Percentiles rank a stretch among this genome's conserved stretches.
Conservation (phyloP, 2,329 filamentous ascomycete species). For the Penicillium aurantiogriseum region DNA sequence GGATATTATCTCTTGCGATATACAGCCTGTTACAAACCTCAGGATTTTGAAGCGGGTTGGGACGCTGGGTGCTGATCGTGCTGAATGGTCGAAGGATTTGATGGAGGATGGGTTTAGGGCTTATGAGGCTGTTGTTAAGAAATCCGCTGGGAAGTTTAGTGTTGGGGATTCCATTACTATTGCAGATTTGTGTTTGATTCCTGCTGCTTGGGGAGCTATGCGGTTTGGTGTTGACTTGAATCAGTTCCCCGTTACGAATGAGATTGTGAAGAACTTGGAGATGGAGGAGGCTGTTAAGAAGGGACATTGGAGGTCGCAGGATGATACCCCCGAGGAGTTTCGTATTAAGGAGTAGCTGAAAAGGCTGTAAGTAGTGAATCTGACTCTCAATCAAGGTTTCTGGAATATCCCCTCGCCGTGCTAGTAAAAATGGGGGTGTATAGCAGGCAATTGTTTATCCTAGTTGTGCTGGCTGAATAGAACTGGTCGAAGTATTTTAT, state of each 20-base stretch:
- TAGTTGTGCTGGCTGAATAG: neutral
- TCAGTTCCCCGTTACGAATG: constrained; percentile 49
- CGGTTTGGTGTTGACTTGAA: constrained; percentile 55
- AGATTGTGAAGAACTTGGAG: constrained; percentile 49
- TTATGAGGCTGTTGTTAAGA: constrained; percentile 50
- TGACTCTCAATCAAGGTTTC: too few species aligned
- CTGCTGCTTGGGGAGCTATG: constrained; percentile 58
- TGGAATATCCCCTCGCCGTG: neutral
- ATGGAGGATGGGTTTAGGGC: constrained; percentile 56
- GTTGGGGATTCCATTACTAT: constrained; percentile 57
- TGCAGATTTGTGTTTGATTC: constrained; percentile 59
- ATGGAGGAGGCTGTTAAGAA: constrained; percentile 51
- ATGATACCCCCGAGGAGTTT: constrained; percentile 53
- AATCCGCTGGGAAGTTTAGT: constrained; percentile 50
- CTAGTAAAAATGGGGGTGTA: neutral
- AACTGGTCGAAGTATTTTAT: constrained; percentile 1
- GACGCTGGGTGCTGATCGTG: constrained; percentile 44
- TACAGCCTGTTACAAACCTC: constrained; percentile 61
- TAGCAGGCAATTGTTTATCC: neutral
- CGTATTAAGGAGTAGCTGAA: constrained; percentile 19
- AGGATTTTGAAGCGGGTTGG: constrained; percentile 53
- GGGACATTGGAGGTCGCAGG: constrained; percentile 56
- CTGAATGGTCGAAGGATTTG: constrained; percentile 53
- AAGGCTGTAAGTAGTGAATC: neutral
- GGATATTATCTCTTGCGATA: constrained; percentile 56